phyloP scores from a whole-genome alignment of 495 filamentous ascomycete species.

The Podospora australis region DNA sequence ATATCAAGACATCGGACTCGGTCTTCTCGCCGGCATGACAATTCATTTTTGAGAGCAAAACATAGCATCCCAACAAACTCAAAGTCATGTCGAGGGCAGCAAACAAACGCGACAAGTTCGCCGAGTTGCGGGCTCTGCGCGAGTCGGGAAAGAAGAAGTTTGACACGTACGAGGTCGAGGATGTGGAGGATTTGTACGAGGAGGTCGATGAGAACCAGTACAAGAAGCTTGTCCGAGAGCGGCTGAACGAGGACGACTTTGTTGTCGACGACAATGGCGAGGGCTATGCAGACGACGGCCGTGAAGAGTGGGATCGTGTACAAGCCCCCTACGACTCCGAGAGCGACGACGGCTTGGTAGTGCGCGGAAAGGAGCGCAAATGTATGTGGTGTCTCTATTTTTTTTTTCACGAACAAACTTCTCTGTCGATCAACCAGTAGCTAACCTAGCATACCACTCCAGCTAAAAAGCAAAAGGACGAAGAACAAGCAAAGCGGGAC shows the following conservation, averaged over 20 bases:
- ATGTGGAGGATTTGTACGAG: constrained; percentile 83
- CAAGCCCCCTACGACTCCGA: constrained; percentile 57
- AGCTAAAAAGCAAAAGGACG: constrained; percentile 85
- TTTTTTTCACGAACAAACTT: neutral
- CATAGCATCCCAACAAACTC: neutral
- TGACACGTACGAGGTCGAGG: constrained; percentile 80
- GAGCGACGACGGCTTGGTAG: constrained; percentile 59
- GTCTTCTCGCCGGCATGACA: neutral
- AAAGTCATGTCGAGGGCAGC: constrained; percentile 38
- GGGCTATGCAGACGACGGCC: constrained; percentile 92
- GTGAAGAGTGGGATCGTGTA: constrained; percentile 88
- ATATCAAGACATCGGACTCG: no score
- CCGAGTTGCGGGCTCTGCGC: constrained; percentile 77
- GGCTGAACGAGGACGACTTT: constrained; percentile 92
- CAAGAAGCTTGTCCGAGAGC: constrained; percentile 86
- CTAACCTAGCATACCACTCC: constrained; percentile 2
- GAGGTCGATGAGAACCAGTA: constrained; percentile 97
- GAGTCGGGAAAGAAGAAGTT: constrained; percentile 85
- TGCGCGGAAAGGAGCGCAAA: constrained; percentile 48
- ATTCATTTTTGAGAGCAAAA: neutral
- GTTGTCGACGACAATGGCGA: constrained; percentile 93
- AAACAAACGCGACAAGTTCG: constrained; percentile 50
- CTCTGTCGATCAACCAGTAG: constrained; percentile 2
- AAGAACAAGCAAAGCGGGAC: constrained; percentile 78
- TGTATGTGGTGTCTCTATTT: constrained; percentile 27